Evolutionary conservation across 768 basidiomycete species (phyloP), one percentile per base, ranked within the genome.

Genomic region (Mycena alexandri): DNA sequence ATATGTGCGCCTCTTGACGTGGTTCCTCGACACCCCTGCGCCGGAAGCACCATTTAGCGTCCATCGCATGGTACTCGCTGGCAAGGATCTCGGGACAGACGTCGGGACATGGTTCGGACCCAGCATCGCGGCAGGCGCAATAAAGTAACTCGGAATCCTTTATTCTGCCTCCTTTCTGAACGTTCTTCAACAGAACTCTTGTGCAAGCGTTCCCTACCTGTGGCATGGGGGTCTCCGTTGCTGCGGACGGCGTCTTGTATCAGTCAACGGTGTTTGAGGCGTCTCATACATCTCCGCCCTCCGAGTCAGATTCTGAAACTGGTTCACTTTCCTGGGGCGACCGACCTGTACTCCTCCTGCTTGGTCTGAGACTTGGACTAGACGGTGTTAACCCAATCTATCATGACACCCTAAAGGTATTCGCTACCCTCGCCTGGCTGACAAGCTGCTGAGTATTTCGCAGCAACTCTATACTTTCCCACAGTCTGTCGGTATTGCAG

Each of bases 91-190:
- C 1, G 97, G 97, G 14, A 98, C 94, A 68, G 94, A 95, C 70
- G 93, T 98, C 0, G 97, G 97, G 1, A 93, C 95, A 78, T 99
- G 97, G 97, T 99, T 99, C 74, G 97, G 97, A 0, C 97, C 97
- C 0, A 96, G 94, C 75, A 95, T 94, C 0, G 98, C 97, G n/a
- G 96, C 96, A 10, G 96, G 96, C 42, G 96, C 95, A 13, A 93
- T 99, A 81, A 95, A 93, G 93, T 94, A 75, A 62, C 85, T 76
- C 11, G 52, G n/a, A 2, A 43, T 63, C 29, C 24, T 36, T 13
- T 62, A 43, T 13, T 47, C 46, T 60, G 5, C 25, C 38, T 22
- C 41, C n/a, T 14, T 34, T 42, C 52, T 56, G 7, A 25, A 41
- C 68, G 65, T 38, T 19, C 1, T 29, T 34, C 48, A 1, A 29